Evolutionary conservation across 164 flowering plant genomes (phyloP), one percentile per base, ranked within the genome.

Genomic region (Macadamia tetraphylla): DNA sequence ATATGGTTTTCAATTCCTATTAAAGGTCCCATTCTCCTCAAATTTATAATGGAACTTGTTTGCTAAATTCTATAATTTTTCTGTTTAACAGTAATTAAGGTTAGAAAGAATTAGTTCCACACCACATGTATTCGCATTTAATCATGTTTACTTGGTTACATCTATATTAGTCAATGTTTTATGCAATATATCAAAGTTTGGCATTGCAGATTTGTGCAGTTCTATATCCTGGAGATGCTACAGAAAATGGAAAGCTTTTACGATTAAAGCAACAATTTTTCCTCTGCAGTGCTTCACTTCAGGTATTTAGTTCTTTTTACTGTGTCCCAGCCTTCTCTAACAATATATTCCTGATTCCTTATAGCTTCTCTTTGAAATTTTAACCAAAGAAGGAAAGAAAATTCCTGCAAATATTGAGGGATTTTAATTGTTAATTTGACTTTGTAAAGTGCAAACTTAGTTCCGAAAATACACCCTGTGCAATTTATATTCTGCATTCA

Each of bases 221-320:
- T 74, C 80, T 92, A 23, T 94, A 94, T 73, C 99, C 99, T 67
- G 97, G 97, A 57, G 99, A 94, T 87, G 91, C 92, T 48, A 92
- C 94, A 60, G 98, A 92, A 74, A 60, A 65, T 58, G 99, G 98
- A 67, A 94, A 94, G 83, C 82, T 92, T 72, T 74, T 94, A 60
- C 77, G 99, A 52, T 80, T 92, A 77, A 92, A 90, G 79, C 99
- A 94, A 76, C 99, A 94, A 71, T 94, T 80, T 84, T 92, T 90
- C 77, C 89, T 94, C 44, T 92, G 97, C 78, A 90, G 98, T 83
- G 98, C 99, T 62, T 92, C 97, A 23, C 96, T 94, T 80, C 97
- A 92, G 96, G 99, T 89, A 66, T 43, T 69, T n/a, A 35, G 40
- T 35, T 63, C 9, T 9, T 46, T 46, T 46, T 46, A 11, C 7